These are phyloP conservation scores for Neoscytalidium dimidiatum DNA, from an alignment of 2,329 filamentous ascomycete genomes.

Conservation along the genomic window DNA sequence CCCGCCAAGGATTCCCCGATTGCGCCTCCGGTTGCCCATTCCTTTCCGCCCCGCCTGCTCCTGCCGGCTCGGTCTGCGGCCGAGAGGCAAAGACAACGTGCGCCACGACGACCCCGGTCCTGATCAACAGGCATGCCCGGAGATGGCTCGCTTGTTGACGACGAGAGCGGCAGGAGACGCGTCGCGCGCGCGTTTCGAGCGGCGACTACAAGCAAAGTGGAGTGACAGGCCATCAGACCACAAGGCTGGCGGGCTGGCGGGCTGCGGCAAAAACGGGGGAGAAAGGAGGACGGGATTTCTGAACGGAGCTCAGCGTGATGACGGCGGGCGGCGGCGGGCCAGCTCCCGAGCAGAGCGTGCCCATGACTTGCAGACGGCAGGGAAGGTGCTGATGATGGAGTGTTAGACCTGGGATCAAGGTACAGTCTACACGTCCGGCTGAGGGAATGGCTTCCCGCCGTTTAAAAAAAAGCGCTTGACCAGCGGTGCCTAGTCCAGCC, in stretches of 20 bases:
- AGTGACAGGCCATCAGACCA: neutral
- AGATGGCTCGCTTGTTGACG: neutral
- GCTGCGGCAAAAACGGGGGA: too few species aligned
- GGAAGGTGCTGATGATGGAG: neutral
- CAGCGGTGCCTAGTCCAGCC: neutral
- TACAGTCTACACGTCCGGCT: neutral
- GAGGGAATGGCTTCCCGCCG: neutral
- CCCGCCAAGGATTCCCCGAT: neutral
- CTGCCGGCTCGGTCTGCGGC: neutral
- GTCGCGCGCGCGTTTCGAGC: conserved; percentile 12
- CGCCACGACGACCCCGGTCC: neutral
- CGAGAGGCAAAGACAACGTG: neutral
- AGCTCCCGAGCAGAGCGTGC: neutral
- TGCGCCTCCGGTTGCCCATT: neutral
- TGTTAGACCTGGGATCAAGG: neutral
- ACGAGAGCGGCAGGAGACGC: neutral
- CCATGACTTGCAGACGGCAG: conserved; percentile 4
- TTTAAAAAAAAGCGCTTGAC: neutral
- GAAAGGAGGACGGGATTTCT: too few species aligned
- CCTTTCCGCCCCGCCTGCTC: neutral
- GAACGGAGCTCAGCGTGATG: neutral
- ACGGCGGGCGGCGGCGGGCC: neutral
- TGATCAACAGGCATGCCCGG: neutral
- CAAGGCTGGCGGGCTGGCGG: neutral
- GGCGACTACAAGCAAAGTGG: neutral